These are phyloP conservation scores for Orbilia blumenaviensis DNA, from an alignment of 2,329 filamentous ascomycete genomes.

Conservation along the genomic window DNA sequence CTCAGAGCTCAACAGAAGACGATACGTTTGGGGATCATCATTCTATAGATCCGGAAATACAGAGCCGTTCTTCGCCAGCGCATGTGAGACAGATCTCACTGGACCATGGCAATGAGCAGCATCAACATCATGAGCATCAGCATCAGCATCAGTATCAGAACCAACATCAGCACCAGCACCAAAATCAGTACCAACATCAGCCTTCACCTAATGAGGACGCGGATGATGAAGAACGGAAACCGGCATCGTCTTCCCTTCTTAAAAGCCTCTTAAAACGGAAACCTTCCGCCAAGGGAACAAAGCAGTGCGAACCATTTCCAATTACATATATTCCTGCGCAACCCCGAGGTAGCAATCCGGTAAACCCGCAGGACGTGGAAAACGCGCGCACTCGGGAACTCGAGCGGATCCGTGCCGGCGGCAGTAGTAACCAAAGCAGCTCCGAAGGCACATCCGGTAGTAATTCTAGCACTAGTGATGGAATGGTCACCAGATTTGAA, in stretches of 20 bases:
- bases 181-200: neutral
- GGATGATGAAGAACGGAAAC: neutral
- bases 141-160: neutral
- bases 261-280: constrained; percentile 35
- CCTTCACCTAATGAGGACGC: neutral
- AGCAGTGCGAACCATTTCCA: constrained; percentile 33
- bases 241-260: constrained; percentile 22
- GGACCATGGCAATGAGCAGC: neutral
- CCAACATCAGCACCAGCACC: neutral
- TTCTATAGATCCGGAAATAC: constrained; percentile 29
- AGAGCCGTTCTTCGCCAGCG: constrained; percentile 6
- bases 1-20: constrained; percentile 12
- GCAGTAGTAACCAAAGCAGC: constrained; percentile 29
- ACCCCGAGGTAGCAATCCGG: constrained; percentile 32
- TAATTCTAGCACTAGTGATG: constrained; percentile 37
- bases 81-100: neutral
- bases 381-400: constrained; percentile 40
- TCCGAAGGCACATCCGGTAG: constrained; percentile 40
- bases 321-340: constrained; percentile 50
- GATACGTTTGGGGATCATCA: constrained; percentile 40
- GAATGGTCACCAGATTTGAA: constrained; percentile 44
- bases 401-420: constrained; percentile 39
- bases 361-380: constrained; percentile 45
- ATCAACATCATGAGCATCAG: too few species aligned
- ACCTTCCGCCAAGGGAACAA: neutral